A percentile compares a stretch with the other conserved stretches of the same genome.
Evolutionary conservation across 2,329 filamentous ascomycete species (phyloP).

Genomic region (Neopestalotiopsis sp.): DNA sequence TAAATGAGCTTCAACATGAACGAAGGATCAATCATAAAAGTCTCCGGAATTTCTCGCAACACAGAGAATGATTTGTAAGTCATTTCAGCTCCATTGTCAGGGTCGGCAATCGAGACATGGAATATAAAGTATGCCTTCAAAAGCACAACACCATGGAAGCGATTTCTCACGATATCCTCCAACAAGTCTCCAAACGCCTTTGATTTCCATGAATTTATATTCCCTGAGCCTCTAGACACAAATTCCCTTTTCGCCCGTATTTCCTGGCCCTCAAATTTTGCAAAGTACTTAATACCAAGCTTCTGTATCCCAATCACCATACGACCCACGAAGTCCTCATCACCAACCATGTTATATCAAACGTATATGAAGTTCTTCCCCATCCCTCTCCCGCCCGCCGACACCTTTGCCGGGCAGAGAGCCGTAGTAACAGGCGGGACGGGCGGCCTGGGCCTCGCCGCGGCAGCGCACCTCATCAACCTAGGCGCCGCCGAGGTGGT

Average conservation of each 20-base stretch:
- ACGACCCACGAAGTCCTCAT: no score
- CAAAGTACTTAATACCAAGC: no score
- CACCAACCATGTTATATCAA: conserved; percentile 23
- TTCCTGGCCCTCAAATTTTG: no score
- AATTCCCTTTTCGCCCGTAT: no score
- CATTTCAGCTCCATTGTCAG: not conserved
- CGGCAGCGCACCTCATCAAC: conserved; percentile 44
- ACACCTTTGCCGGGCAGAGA: conserved; percentile 27
- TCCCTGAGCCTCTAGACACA: no score
- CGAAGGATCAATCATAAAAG: not conserved
- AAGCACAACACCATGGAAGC: no score
- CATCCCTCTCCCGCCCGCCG: conserved; percentile 23
- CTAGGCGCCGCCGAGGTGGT: conserved; percentile 46
- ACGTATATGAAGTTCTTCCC: conserved; percentile 34
- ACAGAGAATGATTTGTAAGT: not conserved
- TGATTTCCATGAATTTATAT: no score
- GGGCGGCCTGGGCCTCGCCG: conserved; percentile 45
- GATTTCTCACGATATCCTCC: no score
- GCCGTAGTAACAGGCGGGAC: conserved; percentile 49
- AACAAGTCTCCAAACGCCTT: no score
- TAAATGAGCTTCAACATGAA: not conserved
- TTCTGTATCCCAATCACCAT: not conserved
- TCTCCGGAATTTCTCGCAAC: not conserved
- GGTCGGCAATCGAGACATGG: no score
- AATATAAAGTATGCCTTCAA: no score